A percentile compares a stretch with the other conserved stretches of the same genome.
Conservation (phyloP, 2,329 filamentous ascomycete genomes). For the Apiospora koreana region DNA sequence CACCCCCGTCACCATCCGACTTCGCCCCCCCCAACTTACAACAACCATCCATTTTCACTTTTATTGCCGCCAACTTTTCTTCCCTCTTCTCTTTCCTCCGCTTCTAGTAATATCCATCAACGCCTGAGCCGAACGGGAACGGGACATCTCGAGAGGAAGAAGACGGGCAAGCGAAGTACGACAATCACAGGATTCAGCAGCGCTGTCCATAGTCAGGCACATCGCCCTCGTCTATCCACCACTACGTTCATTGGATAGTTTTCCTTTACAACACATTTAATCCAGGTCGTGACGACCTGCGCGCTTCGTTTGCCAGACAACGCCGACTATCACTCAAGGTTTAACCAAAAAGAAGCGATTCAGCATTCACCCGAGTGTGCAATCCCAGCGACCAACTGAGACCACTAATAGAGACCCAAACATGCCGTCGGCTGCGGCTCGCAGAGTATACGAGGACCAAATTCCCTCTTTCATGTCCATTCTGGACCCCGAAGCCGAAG, state of each 20-base stretch:
- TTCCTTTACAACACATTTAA: conserved; percentile 10
- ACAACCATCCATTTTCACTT: conserved; percentile 1
- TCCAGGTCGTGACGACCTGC: not conserved
- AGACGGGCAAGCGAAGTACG: conserved; percentile 16
- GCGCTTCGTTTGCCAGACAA: not conserved
- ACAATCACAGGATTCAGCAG: conserved; percentile 51
- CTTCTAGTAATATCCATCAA: not conserved
- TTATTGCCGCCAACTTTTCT: conserved; percentile 2
- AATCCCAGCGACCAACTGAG: not conserved
- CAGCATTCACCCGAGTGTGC: conserved; percentile 10
- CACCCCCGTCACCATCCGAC: not conserved
- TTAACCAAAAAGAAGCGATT: conserved; percentile 8
- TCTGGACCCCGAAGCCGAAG: conserved; percentile 64
- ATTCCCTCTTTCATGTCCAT: conserved; percentile 78
- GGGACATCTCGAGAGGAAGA: conserved; percentile 24
- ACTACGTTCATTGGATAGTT: conserved; percentile 15
- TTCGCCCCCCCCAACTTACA: not conserved
- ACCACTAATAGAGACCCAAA: conserved; percentile 29
- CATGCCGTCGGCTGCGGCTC: conserved; percentile 64
- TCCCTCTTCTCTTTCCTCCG: conserved; percentile 1
- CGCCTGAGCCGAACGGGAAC: conserved; percentile 13
- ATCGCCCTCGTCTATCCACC: not conserved
- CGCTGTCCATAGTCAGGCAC: conserved; percentile 43
- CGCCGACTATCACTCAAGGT: not conserved
- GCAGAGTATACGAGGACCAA: conserved; percentile 66